Conservation (phyloP, 768 basidiomycete genomes). For the Atractiella rhizophila region DNA sequence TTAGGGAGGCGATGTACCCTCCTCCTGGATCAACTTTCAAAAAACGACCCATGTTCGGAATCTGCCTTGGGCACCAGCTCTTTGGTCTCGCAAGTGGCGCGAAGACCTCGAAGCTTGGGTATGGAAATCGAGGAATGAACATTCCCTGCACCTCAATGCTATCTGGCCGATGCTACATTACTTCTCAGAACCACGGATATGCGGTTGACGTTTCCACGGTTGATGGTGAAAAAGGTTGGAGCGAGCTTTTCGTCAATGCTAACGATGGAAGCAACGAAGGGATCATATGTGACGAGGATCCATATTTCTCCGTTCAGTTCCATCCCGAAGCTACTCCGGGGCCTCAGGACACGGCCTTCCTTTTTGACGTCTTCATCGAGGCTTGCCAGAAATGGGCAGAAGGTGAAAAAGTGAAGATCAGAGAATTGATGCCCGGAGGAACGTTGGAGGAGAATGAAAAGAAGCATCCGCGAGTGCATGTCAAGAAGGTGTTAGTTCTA, state of each 20-base stretch:
- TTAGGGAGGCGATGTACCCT: constrained; percentile 44
- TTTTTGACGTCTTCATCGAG: constrained; percentile 90
- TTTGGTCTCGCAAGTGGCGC: constrained; percentile 86
- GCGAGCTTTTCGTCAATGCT: constrained; percentile 80
- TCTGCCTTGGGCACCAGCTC: constrained; percentile 93
- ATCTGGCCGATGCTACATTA: constrained; percentile 93
- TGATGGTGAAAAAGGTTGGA: constrained; percentile 63
- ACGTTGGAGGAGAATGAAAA: constrained; percentile 55
- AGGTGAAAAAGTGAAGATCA: constrained; percentile 23
- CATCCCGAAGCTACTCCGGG: constrained; percentile 94
- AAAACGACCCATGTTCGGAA: constrained; percentile 71
- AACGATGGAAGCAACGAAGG: constrained; percentile 97
- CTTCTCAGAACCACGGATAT: constrained; percentile 95
- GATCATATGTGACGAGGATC: constrained; percentile 71
- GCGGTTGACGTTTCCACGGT: constrained; percentile 65
- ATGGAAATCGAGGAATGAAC: constrained; percentile 96
- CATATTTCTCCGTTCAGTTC: constrained; percentile 98
- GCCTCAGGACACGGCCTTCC: constrained; percentile 90
- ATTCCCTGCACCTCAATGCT: constrained; percentile 87
- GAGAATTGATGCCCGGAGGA: constrained; percentile 27
- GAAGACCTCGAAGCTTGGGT: constrained; percentile 94
- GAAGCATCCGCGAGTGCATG: constrained; percentile 35
- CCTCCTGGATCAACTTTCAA: no score
- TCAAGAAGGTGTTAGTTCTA: constrained; percentile 82
- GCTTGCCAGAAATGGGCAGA: constrained; percentile 26